A percentile compares a stretch with the other conserved stretches of the same genome.
Evolutionary conservation across 805 yeast species (phyloP).

Genomic region (Saccharomycopsis sp.): DNA sequence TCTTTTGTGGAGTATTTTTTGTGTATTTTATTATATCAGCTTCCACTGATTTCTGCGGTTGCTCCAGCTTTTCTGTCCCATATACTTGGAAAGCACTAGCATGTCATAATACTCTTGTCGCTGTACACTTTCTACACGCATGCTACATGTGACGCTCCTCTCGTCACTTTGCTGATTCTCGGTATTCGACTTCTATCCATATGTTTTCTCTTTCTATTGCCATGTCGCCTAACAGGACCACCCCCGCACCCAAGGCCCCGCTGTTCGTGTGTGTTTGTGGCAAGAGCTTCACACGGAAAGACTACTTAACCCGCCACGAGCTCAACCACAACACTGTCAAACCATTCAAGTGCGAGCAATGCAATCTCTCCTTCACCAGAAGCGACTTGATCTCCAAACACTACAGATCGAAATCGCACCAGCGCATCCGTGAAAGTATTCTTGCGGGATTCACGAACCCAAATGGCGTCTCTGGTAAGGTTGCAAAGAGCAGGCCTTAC

Average conservation of each 20-base stretch:
- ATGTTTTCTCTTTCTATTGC: neutral
- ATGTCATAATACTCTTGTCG: neutral
- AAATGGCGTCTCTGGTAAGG: neutral
- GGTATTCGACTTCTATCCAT: too few relatives aligned
- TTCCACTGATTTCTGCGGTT: too few relatives aligned
- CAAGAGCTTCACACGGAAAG: slow-evolving; percentile 24
- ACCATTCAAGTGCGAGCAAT: slow-evolving; percentile 19
- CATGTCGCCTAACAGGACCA: slow-evolving; percentile 3
- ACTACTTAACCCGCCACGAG: slow-evolving; percentile 19
- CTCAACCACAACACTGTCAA: slow-evolving; percentile 16
- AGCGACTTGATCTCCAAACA: slow-evolving; percentile 19
- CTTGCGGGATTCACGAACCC: neutral
- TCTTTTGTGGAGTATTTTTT: neutral
- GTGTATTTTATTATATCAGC: too few relatives aligned
- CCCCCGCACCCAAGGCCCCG: neutral
- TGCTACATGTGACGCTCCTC: too few relatives aligned
- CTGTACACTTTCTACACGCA: neutral
- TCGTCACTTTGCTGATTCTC: too few relatives aligned
- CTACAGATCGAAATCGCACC: slow-evolving; percentile 17
- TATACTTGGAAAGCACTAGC: neutral
- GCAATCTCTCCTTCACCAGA: slow-evolving; percentile 18
- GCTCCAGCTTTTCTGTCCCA: neutral
- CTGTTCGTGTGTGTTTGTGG: slow-evolving; percentile 22
- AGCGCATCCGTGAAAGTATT: slow-evolving; percentile 7
- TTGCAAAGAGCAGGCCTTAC: neutral